These are phyloP conservation scores for Arachis stenosperma DNA, from an alignment of 306 rosid genomes.

Conservation along the genomic window DNA sequence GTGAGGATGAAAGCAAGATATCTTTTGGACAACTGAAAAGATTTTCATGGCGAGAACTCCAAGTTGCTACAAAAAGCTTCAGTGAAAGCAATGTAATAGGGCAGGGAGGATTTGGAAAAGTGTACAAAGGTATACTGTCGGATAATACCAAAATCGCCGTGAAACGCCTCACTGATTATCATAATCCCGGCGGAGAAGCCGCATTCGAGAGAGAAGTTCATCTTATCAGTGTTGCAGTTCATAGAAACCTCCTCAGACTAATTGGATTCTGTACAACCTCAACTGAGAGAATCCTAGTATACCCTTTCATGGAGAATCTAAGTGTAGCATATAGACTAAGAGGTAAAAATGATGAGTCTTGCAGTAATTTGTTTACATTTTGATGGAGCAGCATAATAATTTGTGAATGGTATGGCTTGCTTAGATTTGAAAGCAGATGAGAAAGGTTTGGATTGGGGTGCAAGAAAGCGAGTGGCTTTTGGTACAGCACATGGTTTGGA, in stretches of 20 bases:
- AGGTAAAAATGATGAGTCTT: constrained; percentile 54
- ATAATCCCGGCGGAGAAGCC: constrained; percentile 94
- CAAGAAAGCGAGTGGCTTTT: constrained; percentile 55
- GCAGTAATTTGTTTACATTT: constrained; percentile 2
- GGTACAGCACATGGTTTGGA: constrained; percentile 71
- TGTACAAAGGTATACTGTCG: constrained; percentile 80
- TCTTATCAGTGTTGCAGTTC: constrained; percentile 90
- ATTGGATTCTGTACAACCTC: constrained; percentile 80
- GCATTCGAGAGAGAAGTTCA: constrained; percentile 90
- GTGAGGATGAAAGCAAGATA: constrained; percentile 79
- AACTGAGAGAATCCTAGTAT: constrained; percentile 92
- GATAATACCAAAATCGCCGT: constrained; percentile 76
- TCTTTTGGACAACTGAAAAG: constrained; percentile 71
- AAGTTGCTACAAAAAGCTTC: constrained; percentile 78
- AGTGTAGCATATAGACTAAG: constrained; percentile 84
- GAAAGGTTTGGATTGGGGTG: constrained; percentile 56
- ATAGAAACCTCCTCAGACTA: constrained; percentile 78
- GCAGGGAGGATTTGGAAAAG: constrained; percentile 98
- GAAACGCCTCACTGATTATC: constrained; percentile 77
- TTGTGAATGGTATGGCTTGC: not conserved
- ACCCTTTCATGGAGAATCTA: constrained; percentile 94
- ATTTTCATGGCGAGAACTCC: constrained; percentile 91
- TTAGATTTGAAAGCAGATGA: constrained; percentile 54
- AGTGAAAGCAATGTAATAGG: constrained; percentile 84
- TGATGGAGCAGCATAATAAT: not conserved